Conservation (phyloP, 2,329 filamentous ascomycete genomes). For the Fusarium sp. region DNA sequence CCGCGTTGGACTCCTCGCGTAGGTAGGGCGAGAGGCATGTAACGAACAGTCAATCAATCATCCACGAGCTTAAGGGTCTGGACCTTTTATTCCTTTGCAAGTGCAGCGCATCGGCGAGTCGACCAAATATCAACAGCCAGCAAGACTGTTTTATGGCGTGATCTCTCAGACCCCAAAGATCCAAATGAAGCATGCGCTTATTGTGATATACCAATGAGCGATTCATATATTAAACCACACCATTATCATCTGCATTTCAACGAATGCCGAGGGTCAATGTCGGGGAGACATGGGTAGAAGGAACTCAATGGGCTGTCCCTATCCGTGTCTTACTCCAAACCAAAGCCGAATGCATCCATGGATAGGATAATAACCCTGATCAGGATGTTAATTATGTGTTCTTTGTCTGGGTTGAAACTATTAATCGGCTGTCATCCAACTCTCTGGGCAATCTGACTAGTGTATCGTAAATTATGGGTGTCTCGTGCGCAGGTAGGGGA, state of each 20-base stretch:
- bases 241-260: background rate
- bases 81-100: conserved; percentile 11
- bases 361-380: conserved; percentile 3
- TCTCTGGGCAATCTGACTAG: conserved; percentile 25
- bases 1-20: conserved; percentile 12
- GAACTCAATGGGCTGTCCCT: background rate
- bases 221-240: background rate
- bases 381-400: background rate
- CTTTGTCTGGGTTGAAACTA: conserved; percentile 11
- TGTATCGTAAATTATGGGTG: conserved; percentile 24
- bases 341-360: background rate
- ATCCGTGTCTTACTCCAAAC: background rate
- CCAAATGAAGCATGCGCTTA: background rate
- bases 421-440: conserved; percentile 34
- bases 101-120: background rate
- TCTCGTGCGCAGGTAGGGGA: conserved; percentile 33
- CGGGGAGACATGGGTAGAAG: background rate
- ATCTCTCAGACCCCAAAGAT: background rate
- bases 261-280: background rate
- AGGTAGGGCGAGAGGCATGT: conserved; percentile 23
- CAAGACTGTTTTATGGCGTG: background rate
- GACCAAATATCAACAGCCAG: background rate
- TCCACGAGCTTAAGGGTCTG: conserved; percentile 28
- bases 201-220: background rate
- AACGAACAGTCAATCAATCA: conserved; percentile 16